Evolutionary conservation across 768 basidiomycete species (phyloP), one percentile per base, ranked within the genome.

Genomic region (Panus rudis): DNA sequence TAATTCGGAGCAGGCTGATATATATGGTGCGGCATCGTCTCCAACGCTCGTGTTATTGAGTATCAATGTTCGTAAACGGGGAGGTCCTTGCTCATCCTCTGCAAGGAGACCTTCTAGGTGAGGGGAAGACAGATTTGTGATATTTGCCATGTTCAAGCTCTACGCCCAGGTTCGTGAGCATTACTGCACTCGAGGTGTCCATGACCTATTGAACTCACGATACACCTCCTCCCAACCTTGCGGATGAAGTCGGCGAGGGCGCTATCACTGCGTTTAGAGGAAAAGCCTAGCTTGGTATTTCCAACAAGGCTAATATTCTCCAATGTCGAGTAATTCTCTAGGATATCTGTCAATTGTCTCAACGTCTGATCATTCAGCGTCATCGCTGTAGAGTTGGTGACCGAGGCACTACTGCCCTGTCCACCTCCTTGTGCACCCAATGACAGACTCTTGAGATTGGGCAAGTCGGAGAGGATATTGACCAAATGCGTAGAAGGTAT

Each of bases 1-100:
- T 26, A 86, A 68, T 3, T 57, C 54, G 4, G 57, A 50, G 54
- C 84, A 86, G 16, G 66, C 54, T 7, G 76, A 64, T 28, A 86
- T 67, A 51, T 65, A 83, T 2, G 57, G 61, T 1, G 71, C 68
- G 4, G 76, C 73, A 2, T 66, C 65, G 43, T 85, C 82, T 39
- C 78, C 79, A 14, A 86, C 66, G 2, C 68, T 61, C 0, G 82
- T 84, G 48, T 78, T 75, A 52, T 76, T 81, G 26, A 86, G 60
- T 12, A 67, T 61, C 4, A 86, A 66, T 3, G 63, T 66, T 42
- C 72, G 65, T 6, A 85, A 55, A 11, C 52, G 58, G 2, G 78
- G 64, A 4, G 63, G 52, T 1, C 52, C 50, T 12, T 57, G 62
- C 3, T 59, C 58, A 13, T 41, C 39, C n/a, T 56, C 57, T 1